Evolutionary conservation across 345 rosid species (phyloP), one percentile per base, ranked within the genome.

Genomic region (Ricinus communis): DNA sequence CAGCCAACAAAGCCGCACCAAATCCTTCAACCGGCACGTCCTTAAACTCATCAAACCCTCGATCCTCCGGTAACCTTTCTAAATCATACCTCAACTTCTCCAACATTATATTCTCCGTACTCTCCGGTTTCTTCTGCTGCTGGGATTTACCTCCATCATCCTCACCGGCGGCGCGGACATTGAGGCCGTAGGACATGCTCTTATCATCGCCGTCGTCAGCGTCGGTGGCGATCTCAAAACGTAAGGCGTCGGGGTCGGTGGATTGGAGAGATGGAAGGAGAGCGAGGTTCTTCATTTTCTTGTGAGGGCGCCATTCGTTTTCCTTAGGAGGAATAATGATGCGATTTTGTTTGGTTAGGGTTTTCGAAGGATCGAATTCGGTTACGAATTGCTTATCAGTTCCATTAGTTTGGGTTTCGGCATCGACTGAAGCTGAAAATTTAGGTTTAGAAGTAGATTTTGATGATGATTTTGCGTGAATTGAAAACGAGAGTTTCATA

Each of bases 1-100:
- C 98, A 70, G 86, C 85, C 18, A 94, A 85, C 79, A 90, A 65
- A 0, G 97, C 91, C 27, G 82, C 86, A 0, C 88, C 96, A 45
- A 84, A 94, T 1, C 78, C 94, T 71, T 91, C 97, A 0, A 94
- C 94, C 0, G 98, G 90, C 73, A 88, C 77, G 31, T 86, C 93
- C 40, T 81, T 85, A 71, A 79, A 86, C 67, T 89, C 97, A 66
- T 86, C 93, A 14, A 81, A 70, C 0, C 86, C 86, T 4, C 76
- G 85, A 79, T 91, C 89, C n/a, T 91, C 96, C 15, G 91, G 89
- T 51, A 91, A 72, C 58, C 76, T 71, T 22, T 80, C 66, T 62
- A 94, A 16, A 51, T 88, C 93, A 52, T 76, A 76, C 76, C 59
- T 86, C 47, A 89, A 71, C 46, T 80, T 89, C 76, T 86, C 86